Evolutionary conservation across 768 basidiomycete genomes (phyloP).

Genomic region (Suillus placidus): DNA sequence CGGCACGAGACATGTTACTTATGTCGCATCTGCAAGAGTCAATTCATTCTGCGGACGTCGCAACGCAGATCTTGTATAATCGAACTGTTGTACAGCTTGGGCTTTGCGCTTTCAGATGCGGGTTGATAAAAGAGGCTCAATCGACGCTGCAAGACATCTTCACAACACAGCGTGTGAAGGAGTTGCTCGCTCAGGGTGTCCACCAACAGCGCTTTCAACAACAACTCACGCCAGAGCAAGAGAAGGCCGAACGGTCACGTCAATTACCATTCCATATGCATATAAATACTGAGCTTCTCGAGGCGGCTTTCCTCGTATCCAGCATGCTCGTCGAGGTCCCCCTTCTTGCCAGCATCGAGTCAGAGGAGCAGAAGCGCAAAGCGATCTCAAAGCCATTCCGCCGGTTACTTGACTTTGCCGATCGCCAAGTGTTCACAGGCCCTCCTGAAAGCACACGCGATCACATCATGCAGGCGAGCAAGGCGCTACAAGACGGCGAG

Average conservation of each 20-base stretch:
- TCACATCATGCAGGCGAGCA: conserved; percentile 99
- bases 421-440: conserved; percentile 96
- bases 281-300: conserved; percentile 96
- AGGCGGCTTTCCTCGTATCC: conserved; percentile 96
- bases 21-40: conserved; percentile 99
- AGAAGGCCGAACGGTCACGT: conserved; percentile 92
- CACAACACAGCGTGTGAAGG: conserved; percentile 94
- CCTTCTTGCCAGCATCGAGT: conserved; percentile 89
- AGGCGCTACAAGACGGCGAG: conserved; percentile 93
- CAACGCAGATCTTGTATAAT: conserved; percentile 97
- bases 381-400: conserved; percentile 97
- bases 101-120: conserved; percentile 93
- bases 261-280: conserved; percentile 99
- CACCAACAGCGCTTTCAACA: conserved; percentile 88
- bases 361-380: conserved; percentile 92
- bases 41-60: conserved; percentile 93
- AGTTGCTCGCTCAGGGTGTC: conserved; percentile 94
- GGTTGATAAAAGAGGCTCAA: conserved; percentile 93
- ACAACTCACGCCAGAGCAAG: conserved; percentile 88
- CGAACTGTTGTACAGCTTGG: conserved; percentile 97
- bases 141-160: conserved; percentile 94
- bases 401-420: conserved; percentile 92
- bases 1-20: conserved; percentile 94
- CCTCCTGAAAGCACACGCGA: conserved; percentile 98
- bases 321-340: conserved; percentile 99